Conservation (phyloP, 352 stramenopile species). For the Peronospora destructor region DNA sequence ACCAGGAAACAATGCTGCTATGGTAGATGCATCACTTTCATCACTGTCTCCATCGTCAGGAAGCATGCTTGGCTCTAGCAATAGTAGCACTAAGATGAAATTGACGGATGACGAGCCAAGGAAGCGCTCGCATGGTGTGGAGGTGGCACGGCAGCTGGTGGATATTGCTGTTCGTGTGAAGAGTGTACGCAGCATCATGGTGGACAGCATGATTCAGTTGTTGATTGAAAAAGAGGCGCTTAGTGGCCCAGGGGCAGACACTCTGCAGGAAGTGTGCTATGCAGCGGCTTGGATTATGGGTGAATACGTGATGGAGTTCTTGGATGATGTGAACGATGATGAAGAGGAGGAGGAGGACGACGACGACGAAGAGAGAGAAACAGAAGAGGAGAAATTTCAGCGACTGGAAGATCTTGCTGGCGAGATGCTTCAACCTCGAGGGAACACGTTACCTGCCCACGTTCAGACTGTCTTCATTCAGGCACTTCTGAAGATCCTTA, state of each 20-base stretch:
- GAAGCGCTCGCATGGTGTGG: slow-evolving; percentile 55
- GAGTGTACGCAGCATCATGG: slow-evolving; percentile 91
- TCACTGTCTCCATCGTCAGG: slow-evolving; percentile 24
- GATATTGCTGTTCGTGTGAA: slow-evolving; percentile 96
- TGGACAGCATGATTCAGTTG: slow-evolving; percentile 92
- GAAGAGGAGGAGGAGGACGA: slow-evolving; percentile 75
- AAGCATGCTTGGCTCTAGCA: slow-evolving; percentile 39
- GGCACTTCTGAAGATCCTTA: slow-evolving; percentile 86
- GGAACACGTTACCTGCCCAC: slow-evolving; percentile 69
- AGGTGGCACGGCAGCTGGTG: slow-evolving; percentile 92
- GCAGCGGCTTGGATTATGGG: slow-evolving; percentile 96
- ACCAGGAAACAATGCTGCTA: slow-evolving; percentile 53
- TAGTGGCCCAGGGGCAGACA: slow-evolving; percentile 61
- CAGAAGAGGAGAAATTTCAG: slow-evolving; percentile 79
- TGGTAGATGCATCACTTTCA: slow-evolving; percentile 30
- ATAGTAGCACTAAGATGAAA: slow-evolving; percentile 17
- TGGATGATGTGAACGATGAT: slow-evolving; percentile 75
- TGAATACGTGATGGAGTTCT: slow-evolving; percentile 92
- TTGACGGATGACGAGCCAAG: slow-evolving; percentile 21
- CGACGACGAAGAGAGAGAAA: slow-evolving; percentile 68
- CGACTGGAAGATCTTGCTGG: slow-evolving; percentile 77
- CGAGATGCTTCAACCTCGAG: slow-evolving; percentile 73
- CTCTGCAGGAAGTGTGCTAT: slow-evolving; percentile 91
- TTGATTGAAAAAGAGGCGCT: slow-evolving; percentile 85
- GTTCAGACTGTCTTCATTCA: slow-evolving; percentile 95